Evolutionary conservation across 768 basidiomycete species (phyloP).

Genomic region (Leccinum boreale): DNA sequence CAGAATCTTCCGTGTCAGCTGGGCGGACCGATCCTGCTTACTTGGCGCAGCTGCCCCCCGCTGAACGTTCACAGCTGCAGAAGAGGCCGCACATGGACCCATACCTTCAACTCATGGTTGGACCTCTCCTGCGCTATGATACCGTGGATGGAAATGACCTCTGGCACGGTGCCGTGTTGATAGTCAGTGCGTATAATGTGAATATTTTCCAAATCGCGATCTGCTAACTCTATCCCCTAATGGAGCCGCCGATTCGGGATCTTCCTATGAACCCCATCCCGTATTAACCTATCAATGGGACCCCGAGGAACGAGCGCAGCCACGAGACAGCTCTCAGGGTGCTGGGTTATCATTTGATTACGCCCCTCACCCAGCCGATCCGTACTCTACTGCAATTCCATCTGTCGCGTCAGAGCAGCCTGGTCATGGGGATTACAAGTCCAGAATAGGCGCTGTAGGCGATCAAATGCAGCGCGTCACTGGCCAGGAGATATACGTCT

Average conservation of each 20-base stretch:
- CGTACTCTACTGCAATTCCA: slow-evolving; percentile 48
- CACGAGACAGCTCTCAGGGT: slow-evolving; percentile 14
- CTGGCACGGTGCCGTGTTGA: slow-evolving; percentile 86
- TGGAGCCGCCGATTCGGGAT: slow-evolving; percentile 74
- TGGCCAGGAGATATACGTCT: slow-evolving; percentile 75
- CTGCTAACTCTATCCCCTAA: not conserved
- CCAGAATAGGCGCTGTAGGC: slow-evolving; percentile 14
- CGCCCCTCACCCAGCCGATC: slow-evolving; percentile 73
- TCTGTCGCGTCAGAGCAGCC: slow-evolving; percentile 12
- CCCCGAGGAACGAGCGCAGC: slow-evolving; percentile 39
- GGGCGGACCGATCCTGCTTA: slow-evolving; percentile 25
- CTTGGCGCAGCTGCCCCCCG: slow-evolving; percentile 52
- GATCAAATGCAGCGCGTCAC: slow-evolving; percentile 42
- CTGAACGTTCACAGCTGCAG: slow-evolving; percentile 61
- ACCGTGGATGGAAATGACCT: slow-evolving; percentile 74
- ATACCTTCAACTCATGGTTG: slow-evolving; percentile 87
- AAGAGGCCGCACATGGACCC: slow-evolving; percentile 71
- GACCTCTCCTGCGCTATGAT: slow-evolving; percentile 87
- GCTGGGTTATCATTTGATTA: slow-evolving; percentile 48
- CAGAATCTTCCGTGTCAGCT: slow-evolving; percentile 3
- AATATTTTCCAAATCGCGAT: not conserved
- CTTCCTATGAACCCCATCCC: slow-evolving; percentile 73
- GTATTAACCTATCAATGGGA: slow-evolving; percentile 73
- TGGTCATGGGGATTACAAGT: slow-evolving; percentile 15
- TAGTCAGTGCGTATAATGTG: slow-evolving; percentile 68